Evolutionary conservation across 805 yeast genomes (phyloP), one percentile per base, ranked within the genome.

Genomic region (Candida sakaeoensis): DNA sequence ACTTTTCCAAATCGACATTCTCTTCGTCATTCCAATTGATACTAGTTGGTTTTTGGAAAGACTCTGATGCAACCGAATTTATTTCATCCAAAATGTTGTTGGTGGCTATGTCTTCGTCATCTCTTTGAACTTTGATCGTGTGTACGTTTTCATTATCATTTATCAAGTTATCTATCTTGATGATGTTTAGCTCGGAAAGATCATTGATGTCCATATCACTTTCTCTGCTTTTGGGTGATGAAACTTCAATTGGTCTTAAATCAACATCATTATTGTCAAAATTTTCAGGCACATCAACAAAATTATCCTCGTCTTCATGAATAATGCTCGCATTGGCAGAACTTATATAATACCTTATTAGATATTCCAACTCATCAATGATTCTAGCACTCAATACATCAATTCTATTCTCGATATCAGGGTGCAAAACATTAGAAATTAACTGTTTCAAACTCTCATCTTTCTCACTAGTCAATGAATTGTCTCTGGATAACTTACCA

Each of bases 311-410:
- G 13, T 51, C 57, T 36, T 56, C 58, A 17, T 39, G 36, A 4
- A 48, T 39, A 8, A 54, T 49, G 4, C 49, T 50, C 17, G 45
- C 46, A 16, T 49, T 44, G 6, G 45, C 31, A 5, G 45, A 39
- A 13, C 47, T 47, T 13, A 62, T 52, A 50, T 75, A 79, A 49
- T 68, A 66, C 8, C 77, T 52, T 4, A 78, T 65, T 34, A 79
- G 58, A 45, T 60, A 72, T 50, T 80, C 84, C 34, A 82, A 73
- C 53, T 85, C 90, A 48, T 79, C 83, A 19, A 82, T 72, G 2
- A 85, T 79, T 53, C 88, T 66, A 2, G 87, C 87, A 56, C 87
- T 79, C 41, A 85, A 58, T 7, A 81, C 63, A 57, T 84, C 91
- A 43, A 79, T 70, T 47, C 79, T 72, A 14, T 49, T 47, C 9